Percentiles rank a stretch among this genome's conserved stretches.
Evolutionary conservation across 2,329 filamentous ascomycete genomes (phyloP).

Genomic region (Lomentospora prolificans): DNA sequence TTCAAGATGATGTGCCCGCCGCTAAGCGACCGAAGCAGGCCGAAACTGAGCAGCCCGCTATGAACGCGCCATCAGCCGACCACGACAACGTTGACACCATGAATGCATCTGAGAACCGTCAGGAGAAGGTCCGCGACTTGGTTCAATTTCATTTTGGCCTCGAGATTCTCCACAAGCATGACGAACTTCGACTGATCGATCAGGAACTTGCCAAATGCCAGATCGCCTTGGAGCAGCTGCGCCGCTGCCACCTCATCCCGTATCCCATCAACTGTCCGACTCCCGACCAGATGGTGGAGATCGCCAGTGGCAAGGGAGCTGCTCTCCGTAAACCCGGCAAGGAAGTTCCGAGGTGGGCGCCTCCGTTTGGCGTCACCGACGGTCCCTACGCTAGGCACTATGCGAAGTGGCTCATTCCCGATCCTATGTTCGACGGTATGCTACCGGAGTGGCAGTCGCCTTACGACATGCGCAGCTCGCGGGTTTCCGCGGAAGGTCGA

Average conservation of each 20-base stretch:
- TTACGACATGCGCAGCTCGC: slow-evolving; percentile 30
- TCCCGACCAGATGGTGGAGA: slow-evolving; percentile 56
- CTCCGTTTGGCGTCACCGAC: slow-evolving; percentile 83
- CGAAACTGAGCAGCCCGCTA: not conserved
- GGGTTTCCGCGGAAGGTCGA: slow-evolving; percentile 55
- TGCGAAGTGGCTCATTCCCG: slow-evolving; percentile 86
- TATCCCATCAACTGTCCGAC: slow-evolving; percentile 66
- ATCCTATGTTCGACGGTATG: slow-evolving; percentile 72
- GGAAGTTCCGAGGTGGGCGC: slow-evolving; percentile 63
- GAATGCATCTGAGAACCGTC: not conserved
- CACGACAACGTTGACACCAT: not conserved
- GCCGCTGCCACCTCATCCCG: slow-evolving; percentile 84
- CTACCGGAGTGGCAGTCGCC: slow-evolving; percentile 35
- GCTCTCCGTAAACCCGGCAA: slow-evolving; percentile 55
- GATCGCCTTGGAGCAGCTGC: slow-evolving; percentile 82
- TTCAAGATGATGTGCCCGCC: slow-evolving; percentile 13
- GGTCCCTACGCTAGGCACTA: slow-evolving; percentile 93
- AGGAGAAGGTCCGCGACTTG: slow-evolving; percentile 7
- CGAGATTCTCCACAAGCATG: slow-evolving; percentile 88
- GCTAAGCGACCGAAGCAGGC: slow-evolving; percentile 2
- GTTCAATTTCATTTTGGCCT: slow-evolving; percentile 83
- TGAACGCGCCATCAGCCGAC: not conserved
- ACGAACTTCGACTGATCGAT: slow-evolving; percentile 87
- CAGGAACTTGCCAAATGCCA: slow-evolving; percentile 96
- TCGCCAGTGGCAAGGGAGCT: slow-evolving; percentile 66